phyloP scores from a whole-genome alignment of 2,329 filamentous ascomycete genomes.

The Colletotrichum siamense region DNA sequence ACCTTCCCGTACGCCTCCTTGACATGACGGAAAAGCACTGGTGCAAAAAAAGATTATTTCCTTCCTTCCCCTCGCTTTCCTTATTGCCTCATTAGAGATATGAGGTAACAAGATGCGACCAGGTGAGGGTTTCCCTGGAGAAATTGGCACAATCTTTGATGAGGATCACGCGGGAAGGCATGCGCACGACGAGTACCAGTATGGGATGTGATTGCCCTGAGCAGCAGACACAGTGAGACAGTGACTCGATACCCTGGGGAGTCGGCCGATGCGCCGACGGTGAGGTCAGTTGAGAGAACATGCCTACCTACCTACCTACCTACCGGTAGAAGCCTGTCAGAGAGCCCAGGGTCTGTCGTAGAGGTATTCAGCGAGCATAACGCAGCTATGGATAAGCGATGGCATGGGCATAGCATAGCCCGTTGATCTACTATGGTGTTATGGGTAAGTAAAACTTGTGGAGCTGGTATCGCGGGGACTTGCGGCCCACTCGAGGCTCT shows the following conservation, averaged over 20 bases:
- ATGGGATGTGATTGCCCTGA: background rate
- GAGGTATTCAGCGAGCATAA: background rate
- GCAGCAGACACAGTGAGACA: conserved; percentile 5
- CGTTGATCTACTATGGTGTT: background rate
- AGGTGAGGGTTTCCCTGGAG: background rate
- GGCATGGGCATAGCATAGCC: conserved; percentile 3
- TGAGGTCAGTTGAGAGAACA: background rate
- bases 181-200: background rate
- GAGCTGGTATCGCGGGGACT: too few relatives aligned
- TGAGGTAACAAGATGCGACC: background rate
- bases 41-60: background rate
- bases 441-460: too few relatives aligned
- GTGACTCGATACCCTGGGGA: background rate
- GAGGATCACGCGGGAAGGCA: background rate
- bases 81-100: background rate
- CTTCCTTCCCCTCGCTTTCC: background rate
- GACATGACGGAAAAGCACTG: background rate
- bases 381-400: background rate
- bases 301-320: background rate
- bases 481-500: too few relatives aligned
- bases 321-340: background rate
- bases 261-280: conserved; percentile 1
- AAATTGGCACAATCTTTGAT: background rate
- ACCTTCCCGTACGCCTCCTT: background rate
- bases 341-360: background rate